Conservation (phyloP, 192 early-diverging fungal genomes). For the Mortierella alpina region DNA sequence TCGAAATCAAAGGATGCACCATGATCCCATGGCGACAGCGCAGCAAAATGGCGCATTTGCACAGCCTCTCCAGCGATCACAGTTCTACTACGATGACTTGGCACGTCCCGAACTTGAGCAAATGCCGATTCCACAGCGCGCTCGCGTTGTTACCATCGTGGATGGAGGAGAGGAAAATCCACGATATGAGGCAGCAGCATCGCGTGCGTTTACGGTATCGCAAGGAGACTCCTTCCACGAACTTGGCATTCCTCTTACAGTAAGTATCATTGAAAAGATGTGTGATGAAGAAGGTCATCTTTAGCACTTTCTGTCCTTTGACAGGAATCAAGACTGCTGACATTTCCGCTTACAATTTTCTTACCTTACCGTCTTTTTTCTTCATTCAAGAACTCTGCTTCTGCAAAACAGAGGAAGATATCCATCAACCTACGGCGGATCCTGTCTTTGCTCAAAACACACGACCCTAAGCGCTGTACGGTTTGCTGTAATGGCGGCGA, state of each 20-base stretch:
- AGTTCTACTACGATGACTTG: too few species aligned
- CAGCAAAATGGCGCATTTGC: too few species aligned
- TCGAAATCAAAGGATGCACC: too few species aligned
- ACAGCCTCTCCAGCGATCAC: too few species aligned
- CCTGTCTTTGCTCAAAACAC: slow-evolving; percentile 34
- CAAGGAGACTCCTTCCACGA: neutral
- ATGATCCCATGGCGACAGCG: too few species aligned
- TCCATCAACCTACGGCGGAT: slow-evolving; percentile 30
- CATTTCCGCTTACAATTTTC: neutral
- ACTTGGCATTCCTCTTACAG: slow-evolving; percentile 10
- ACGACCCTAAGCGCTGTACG: slow-evolving; percentile 39
- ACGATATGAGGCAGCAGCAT: too few species aligned
- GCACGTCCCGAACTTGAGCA: too few species aligned
- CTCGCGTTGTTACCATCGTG: too few species aligned
- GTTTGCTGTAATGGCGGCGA: slow-evolving; percentile 34
- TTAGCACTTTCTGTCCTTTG: neutral
- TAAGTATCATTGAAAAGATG: neutral
- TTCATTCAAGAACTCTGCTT: neutral
- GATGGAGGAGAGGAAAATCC: too few species aligned
- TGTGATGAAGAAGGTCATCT: too few species aligned
- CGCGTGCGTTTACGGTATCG: too few species aligned
- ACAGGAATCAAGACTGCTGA: neutral
- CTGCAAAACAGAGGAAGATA: slow-evolving; percentile 23
- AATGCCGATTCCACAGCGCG: too few species aligned
- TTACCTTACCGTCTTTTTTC: neutral